These are phyloP conservation scores for Astrephomene gubernaculifera DNA, from an alignment of 139 green algal genomes.

Conservation along the genomic window DNA sequence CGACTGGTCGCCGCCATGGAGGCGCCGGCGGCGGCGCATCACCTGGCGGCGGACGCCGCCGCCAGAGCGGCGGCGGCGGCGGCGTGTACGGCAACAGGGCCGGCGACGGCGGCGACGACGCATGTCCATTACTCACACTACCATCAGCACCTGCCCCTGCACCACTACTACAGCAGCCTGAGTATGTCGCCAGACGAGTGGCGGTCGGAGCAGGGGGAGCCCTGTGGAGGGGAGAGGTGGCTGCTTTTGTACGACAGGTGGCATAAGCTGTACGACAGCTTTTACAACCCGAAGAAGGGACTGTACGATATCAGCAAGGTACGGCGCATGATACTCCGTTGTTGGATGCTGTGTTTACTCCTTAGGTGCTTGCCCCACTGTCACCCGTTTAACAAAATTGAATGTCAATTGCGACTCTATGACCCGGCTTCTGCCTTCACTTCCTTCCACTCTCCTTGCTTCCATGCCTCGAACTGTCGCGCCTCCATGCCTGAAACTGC, in stretches of 20 bases:
- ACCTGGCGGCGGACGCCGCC: background rate
- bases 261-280: constrained; percentile 89
- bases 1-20: constrained; percentile 74
- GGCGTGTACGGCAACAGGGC: background rate
- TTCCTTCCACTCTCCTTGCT: background rate
- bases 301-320: constrained; percentile 91
- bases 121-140: too few relatives aligned
- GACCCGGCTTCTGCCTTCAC: too few relatives aligned
- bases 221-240: constrained; percentile 85
- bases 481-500: background rate
- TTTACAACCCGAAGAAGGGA: constrained; percentile 85
- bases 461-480: background rate
- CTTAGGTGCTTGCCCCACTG: too few relatives aligned
- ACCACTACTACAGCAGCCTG: constrained; percentile 48
- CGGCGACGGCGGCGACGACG: background rate
- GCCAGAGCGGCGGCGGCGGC: background rate
- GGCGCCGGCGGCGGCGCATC: background rate
- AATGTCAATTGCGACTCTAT: too few relatives aligned
- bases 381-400: too few relatives aligned
- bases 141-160: background rate
- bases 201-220: constrained; percentile 61
- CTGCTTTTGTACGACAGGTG: constrained; percentile 93
- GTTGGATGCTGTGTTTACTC: too few relatives aligned
- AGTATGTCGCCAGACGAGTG: constrained; percentile 78
- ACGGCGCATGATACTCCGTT: background rate